Percentiles rank a stretch among this genome's conserved stretches.
phyloP scores from a whole-genome alignment of 495 filamentous ascomycete species.

The Penicillium lividum region DNA sequence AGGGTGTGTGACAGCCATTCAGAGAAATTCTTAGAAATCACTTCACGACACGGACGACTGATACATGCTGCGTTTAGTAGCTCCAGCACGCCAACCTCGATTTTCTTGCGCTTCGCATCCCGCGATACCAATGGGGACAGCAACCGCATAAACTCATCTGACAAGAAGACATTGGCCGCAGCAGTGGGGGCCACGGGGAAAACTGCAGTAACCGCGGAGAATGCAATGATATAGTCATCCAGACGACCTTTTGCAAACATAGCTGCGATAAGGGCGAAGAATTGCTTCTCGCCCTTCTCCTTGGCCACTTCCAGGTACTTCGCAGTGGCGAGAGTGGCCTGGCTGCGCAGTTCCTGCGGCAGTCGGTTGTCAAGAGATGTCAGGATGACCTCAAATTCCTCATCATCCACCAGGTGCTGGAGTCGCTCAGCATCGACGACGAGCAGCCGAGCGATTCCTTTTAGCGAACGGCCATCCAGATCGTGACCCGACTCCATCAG shows the following conservation, averaged over 20 bases:
- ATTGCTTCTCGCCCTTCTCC: constrained; percentile 62
- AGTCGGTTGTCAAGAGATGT: constrained; percentile 76
- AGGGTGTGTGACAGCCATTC: constrained; percentile 82
- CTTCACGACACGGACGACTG: constrained; percentile 72
- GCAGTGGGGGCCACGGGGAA: constrained; percentile 80
- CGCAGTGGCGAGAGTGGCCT: constrained; percentile 73
- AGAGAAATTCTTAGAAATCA: constrained; percentile 74
- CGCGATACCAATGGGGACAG: constrained; percentile 70
- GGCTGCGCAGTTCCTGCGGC: constrained; percentile 63
- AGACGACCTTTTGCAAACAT: constrained; percentile 53
- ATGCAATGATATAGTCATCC: constrained; percentile 70
- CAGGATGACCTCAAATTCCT: constrained; percentile 77
- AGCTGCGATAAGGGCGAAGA: constrained; percentile 65
- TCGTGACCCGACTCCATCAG: constrained; percentile 63
- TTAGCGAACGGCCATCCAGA: constrained; percentile 58
- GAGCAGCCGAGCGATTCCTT: constrained; percentile 63
- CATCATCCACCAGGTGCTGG: constrained; percentile 68
- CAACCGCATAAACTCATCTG: constrained; percentile 72
- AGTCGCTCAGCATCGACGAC: constrained; percentile 59
- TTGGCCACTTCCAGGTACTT: constrained; percentile 78
- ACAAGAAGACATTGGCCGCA: constrained; percentile 75
- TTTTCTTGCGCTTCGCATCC: constrained; percentile 71
- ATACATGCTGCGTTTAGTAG: constrained; percentile 90
- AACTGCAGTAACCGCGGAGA: constrained; percentile 81
- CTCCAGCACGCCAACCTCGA: constrained; percentile 80